Evolutionary conservation across 2,329 filamentous ascomycete genomes (phyloP).

Genomic region (Diaporthe eres): DNA sequence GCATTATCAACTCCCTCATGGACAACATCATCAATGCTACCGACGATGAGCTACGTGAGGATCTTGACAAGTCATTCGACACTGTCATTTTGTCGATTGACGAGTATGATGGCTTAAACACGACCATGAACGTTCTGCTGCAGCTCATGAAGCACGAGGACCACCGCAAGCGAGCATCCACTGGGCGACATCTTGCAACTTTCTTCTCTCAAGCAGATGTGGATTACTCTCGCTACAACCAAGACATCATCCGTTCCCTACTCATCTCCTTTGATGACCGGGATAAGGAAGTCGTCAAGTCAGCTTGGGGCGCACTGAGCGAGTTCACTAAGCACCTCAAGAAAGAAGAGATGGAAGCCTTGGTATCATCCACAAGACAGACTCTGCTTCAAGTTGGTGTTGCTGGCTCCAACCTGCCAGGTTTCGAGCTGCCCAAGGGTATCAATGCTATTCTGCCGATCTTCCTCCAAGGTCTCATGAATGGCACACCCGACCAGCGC

Average conservation of each 20-base stretch:
- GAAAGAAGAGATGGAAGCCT: conserved; percentile 98
- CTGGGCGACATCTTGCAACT: conserved; percentile 83
- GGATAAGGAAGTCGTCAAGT: conserved; percentile 87
- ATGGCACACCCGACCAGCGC: conserved; percentile 91
- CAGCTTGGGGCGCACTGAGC: conserved; percentile 87
- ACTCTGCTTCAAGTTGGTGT: conserved; percentile 91
- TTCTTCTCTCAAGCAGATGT: conserved; percentile 87
- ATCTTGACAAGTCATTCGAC: conserved; percentile 87
- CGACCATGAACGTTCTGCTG: conserved; percentile 93
- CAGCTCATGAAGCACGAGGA: conserved; percentile 93
- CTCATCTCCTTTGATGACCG: conserved; percentile 93
- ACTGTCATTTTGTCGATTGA: conserved; percentile 93
- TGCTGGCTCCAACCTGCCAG: conserved; percentile 84
- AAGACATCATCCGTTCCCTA: conserved; percentile 91
- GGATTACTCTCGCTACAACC: conserved; percentile 96
- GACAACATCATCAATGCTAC: conserved; percentile 87
- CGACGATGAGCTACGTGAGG: conserved; percentile 79
- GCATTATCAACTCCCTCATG: conserved; percentile 93
- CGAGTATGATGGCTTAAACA: conserved; percentile 95
- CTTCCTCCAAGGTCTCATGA: conserved; percentile 98
- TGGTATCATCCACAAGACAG: conserved; percentile 89
- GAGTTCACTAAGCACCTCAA: conserved; percentile 90
- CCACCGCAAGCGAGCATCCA: conserved; percentile 83
- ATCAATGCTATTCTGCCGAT: conserved; percentile 97
- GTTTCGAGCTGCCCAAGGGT: conserved; percentile 94